Conservation (phyloP, 2,329 filamentous ascomycete species). For the Penicillium oxalicum region DNA sequence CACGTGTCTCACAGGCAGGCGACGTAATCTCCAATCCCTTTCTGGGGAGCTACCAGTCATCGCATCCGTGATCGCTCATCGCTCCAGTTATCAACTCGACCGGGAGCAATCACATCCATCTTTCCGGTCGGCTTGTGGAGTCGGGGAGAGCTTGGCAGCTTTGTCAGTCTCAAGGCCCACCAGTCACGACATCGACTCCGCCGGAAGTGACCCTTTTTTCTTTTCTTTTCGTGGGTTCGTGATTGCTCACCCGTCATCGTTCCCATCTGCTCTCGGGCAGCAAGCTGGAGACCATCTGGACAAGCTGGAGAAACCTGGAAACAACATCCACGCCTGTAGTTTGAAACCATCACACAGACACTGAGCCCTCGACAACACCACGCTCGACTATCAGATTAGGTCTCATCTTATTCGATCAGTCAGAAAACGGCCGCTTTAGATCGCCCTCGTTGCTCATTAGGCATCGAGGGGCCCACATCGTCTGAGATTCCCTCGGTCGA, state of each 20-base stretch:
- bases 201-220: slow-evolving; percentile 17
- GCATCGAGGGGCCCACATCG: not conserved
- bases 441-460: not conserved
- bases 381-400: not conserved
- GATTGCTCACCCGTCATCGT: not conserved
- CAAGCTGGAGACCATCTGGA: not conserved
- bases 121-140: slow-evolving; percentile 13
- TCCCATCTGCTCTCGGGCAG: not conserved
- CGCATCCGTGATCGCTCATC: too few relatives aligned
- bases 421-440: not conserved
- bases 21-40: too few relatives aligned
- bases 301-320: not conserved
- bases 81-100: too few relatives aligned
- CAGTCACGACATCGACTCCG: slow-evolving; percentile 20
- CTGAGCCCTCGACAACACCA: too few relatives aligned
- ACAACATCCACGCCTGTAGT: too few relatives aligned
- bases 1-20: not conserved
- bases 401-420: not conserved
- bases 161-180: slow-evolving; percentile 17
- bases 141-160: slow-evolving; percentile 17
- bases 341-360: too few relatives aligned
- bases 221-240: not conserved
- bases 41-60: too few relatives aligned
- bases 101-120: slow-evolving; percentile 3
- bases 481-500: not conserved